phyloP scores from a whole-genome alignment of 1,139 yeast genomes.

The Ogataea hybrid region DNA sequence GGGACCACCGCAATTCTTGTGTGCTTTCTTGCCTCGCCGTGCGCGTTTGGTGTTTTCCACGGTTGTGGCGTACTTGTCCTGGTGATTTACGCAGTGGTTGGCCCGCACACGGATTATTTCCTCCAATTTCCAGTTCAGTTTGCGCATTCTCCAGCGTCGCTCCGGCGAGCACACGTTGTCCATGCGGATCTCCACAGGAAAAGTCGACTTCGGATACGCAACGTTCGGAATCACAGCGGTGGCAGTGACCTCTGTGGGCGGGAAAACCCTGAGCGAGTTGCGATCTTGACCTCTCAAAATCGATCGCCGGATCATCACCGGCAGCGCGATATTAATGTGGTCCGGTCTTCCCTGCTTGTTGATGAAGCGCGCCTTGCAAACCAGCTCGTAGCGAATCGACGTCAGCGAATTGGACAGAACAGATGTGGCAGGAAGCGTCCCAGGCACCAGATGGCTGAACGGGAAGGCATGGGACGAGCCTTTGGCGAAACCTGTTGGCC shows the following conservation, averaged over 20 bases:
- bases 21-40: constrained; percentile 22
- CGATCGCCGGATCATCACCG: constrained; percentile 75
- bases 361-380: constrained; percentile 49
- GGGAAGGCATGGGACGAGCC: constrained; percentile 83
- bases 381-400: constrained; percentile 67
- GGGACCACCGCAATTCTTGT: constrained; percentile 30
- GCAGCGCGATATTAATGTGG: constrained; percentile 51
- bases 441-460: constrained; percentile 88
- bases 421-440: constrained; percentile 82
- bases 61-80: constrained; percentile 42
- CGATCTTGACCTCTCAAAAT: constrained; percentile 80
- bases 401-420: constrained; percentile 52
- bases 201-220: constrained; percentile 80
- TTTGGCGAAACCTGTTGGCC: constrained; percentile 50
- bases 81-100: constrained; percentile 56
- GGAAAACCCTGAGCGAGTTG: constrained; percentile 86
- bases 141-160: constrained; percentile 91
- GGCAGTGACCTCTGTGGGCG: constrained; percentile 91
- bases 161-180: constrained; percentile 65
- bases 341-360: constrained; percentile 27
- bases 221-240: constrained; percentile 86
- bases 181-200: constrained; percentile 76
- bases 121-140: constrained; percentile 86
- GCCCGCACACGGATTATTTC: constrained; percentile 67
- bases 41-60: constrained; percentile 42